Percentiles rank a stretch among this genome's conserved stretches.
phyloP scores from a whole-genome alignment of 2,329 filamentous ascomycete species.

The Fusarium haematococcum region DNA sequence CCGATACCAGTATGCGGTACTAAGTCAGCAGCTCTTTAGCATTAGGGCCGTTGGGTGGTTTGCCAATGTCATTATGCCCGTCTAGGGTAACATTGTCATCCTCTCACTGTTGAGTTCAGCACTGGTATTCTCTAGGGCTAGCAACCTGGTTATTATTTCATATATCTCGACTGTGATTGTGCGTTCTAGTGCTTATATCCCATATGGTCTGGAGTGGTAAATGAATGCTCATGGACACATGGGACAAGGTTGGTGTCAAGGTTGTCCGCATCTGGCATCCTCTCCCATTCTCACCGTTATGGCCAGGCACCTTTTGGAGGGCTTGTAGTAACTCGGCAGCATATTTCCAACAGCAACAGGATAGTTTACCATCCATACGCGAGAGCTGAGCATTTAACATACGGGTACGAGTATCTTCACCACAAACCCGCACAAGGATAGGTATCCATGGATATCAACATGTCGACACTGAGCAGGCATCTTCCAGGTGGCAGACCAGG shows the following conservation, averaged over 20 bases:
- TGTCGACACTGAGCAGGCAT: neutral
- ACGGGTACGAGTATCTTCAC: neutral
- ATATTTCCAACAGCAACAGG: neutral
- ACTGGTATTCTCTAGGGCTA: neutral
- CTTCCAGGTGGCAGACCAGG: neutral
- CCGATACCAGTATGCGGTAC: neutral
- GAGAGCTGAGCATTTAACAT: neutral
- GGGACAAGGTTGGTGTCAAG: neutral
- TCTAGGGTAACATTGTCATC: neutral
- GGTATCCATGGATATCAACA: neutral
- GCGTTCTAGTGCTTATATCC: neutral
- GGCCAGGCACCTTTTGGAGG: no score
- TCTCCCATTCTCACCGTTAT: no score
- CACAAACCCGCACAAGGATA: neutral
- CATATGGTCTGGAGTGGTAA: neutral
- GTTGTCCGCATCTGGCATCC: neutral
- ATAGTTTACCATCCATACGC: no score
- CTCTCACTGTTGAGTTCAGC: neutral
- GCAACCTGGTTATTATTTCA: neutral
- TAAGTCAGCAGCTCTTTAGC: neutral
- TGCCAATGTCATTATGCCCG: neutral
- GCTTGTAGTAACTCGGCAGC: neutral
- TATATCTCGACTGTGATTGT: neutral
- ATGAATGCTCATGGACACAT: neutral
- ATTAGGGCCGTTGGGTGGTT: neutral